These are phyloP conservation scores for Pseudogymnoascus sp. DNA, from an alignment of 2,329 filamentous ascomycete genomes.

Conservation along the genomic window DNA sequence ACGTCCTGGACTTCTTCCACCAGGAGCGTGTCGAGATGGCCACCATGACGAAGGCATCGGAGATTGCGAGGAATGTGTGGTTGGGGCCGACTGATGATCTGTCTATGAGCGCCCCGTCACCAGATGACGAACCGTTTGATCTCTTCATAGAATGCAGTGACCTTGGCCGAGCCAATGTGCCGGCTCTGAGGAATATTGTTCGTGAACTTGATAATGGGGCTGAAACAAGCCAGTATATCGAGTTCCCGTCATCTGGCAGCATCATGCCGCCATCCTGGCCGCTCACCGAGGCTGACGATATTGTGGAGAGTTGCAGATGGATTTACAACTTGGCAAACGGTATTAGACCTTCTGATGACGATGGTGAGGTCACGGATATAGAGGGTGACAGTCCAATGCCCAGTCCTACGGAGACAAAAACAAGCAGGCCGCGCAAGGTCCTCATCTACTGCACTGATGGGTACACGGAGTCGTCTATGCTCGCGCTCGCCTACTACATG, in stretches of 20 bases:
- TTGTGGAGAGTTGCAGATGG: conserved; percentile 84
- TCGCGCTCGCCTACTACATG: conserved; percentile 87
- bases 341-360: conserved; percentile 26
- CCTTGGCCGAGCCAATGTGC: conserved; percentile 66
- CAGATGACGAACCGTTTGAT: conserved; percentile 61
- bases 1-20: conserved; percentile 79
- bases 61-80: conserved; percentile 86
- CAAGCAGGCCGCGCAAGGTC: conserved; percentile 49
- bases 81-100: conserved; percentile 79
- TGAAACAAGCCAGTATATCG: conserved; percentile 43
- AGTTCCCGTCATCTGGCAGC: conserved; percentile 93
- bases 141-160: conserved; percentile 86
- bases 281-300: conserved; percentile 72
- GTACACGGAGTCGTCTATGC: conserved; percentile 87
- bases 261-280: conserved; percentile 80
- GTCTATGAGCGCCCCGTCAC: conserved; percentile 35
- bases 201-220: conserved; percentile 41
- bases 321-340: conserved; percentile 77
- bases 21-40: conserved; percentile 92
- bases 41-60: conserved; percentile 79
- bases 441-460: conserved; percentile 92
- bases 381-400: conserved; percentile 53
- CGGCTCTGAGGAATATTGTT: conserved; percentile 56
- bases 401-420: conserved; percentile 19
- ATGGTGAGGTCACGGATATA: conserved; percentile 28